Evolutionary conservation across 164 flowering plant species (phyloP).

Genomic region (Houttuynia cordata): DNA sequence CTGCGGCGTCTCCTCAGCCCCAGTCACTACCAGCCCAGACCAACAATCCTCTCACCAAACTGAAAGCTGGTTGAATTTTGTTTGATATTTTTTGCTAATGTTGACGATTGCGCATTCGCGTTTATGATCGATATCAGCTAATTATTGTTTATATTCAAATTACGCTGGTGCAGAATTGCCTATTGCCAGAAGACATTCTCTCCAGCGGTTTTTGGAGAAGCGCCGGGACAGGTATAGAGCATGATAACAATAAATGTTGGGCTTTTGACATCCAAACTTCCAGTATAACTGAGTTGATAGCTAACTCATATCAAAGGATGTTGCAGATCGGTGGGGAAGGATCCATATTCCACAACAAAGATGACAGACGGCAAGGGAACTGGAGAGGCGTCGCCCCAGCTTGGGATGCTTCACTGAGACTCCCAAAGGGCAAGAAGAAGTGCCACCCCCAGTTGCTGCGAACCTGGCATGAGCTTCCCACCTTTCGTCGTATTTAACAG

Average conservation of each 20-base stretch:
- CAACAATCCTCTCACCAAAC: slow-evolving; percentile 18
- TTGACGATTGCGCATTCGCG: neutral
- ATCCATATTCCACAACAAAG: slow-evolving; percentile 19
- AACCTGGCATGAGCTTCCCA: neutral
- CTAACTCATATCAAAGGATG: neutral
- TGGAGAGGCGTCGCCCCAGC: slow-evolving; percentile 7
- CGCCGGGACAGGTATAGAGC: slow-evolving; percentile 35
- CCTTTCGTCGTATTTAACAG: neutral
- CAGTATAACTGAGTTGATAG: too few species aligned
- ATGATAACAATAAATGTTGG: too few species aligned
- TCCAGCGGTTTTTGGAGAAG: slow-evolving; percentile 47
- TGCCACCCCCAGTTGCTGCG: slow-evolving; percentile 8
- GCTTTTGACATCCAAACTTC: too few species aligned
- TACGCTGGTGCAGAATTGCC: slow-evolving; percentile 25
- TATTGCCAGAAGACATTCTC: slow-evolving; percentile 45
- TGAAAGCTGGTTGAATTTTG: slow-evolving; percentile 28
- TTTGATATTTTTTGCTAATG: neutral
- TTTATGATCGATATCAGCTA: neutral
- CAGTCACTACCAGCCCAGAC: slow-evolving; percentile 16
- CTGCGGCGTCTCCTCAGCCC: slow-evolving; percentile 21
- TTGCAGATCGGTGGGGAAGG: slow-evolving; percentile 32
- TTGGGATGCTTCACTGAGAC: slow-evolving; percentile 15
- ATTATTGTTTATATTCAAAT: neutral
- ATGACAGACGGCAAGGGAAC: slow-evolving; percentile 8
- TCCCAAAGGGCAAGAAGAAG: slow-evolving; percentile 12